Evolutionary conservation across 176 grass and related monocot species (phyloP).

Genomic region (Aegilops tauschii): DNA sequence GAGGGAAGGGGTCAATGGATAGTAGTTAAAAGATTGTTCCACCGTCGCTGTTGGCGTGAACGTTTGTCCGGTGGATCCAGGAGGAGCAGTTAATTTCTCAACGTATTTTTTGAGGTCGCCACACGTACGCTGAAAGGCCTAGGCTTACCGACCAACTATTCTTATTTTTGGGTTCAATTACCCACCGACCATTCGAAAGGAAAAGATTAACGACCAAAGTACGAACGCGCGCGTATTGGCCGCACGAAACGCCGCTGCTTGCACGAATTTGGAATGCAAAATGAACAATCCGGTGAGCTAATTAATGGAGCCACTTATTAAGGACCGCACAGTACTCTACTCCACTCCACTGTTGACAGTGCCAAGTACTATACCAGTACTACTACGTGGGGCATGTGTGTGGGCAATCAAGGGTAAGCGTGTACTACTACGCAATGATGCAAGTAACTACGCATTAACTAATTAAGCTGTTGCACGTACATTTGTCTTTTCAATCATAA

Average conservation of each 20-base stretch:
- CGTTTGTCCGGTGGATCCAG: background rate
- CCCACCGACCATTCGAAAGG: no score
- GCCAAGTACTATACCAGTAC: background rate
- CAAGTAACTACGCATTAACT: background rate
- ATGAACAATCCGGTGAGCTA: background rate
- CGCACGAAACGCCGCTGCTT: background rate
- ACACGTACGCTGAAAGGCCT: background rate
- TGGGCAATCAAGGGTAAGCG: background rate
- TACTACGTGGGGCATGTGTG: background rate
- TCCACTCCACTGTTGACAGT: background rate
- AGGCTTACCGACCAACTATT: no score
- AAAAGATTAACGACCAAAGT: no score
- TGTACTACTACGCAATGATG: background rate
- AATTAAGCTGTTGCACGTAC: background rate
- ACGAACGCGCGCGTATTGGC: background rate
- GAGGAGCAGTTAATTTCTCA: background rate
- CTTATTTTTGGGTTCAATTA: no score
- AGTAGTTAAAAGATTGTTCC: no score
- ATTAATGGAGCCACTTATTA: no score
- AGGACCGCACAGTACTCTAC: background rate
- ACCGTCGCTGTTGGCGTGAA: background rate
- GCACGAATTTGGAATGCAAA: background rate
- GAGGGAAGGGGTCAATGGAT: background rate
- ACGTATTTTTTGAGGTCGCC: background rate
- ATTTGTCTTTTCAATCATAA: background rate